Evolutionary conservation across 1,284 basidiomycete species (phyloP).

Genomic region (Ustilago esculenta): DNA sequence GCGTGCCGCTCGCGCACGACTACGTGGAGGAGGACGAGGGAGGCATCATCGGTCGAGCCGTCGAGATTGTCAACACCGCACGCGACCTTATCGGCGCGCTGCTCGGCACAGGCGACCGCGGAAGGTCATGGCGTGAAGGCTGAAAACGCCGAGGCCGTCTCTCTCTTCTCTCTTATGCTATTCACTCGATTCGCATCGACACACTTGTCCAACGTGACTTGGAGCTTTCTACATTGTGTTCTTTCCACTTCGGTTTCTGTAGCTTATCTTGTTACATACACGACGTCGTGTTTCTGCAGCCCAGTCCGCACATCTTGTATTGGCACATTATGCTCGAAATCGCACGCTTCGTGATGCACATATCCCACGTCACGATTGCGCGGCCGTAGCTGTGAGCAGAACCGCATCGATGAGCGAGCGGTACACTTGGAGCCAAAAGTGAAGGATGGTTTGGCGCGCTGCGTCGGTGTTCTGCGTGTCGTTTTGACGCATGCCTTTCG

Average conservation of each 20-base stretch:
- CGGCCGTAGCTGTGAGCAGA: too few species aligned
- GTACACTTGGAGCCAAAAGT: constrained; percentile 28
- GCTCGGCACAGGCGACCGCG: constrained; percentile 44
- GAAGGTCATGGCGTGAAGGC: constrained; percentile 47
- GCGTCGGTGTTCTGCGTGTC: background rate
- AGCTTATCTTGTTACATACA: too few species aligned
- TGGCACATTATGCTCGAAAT: too few species aligned
- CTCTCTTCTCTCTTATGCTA: too few species aligned
- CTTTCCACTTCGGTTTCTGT: too few species aligned
- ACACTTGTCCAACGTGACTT: too few species aligned
- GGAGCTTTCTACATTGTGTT: too few species aligned
- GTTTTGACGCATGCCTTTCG: background rate
- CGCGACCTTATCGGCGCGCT: constrained; percentile 63
- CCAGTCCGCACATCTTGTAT: too few species aligned
- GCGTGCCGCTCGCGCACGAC: constrained; percentile 62
- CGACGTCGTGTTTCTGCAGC: too few species aligned
- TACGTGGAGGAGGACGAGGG: constrained; percentile 66
- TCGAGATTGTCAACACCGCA: constrained; percentile 66
- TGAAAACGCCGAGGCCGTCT: background rate
- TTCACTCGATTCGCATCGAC: too few species aligned
- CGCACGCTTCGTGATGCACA: too few species aligned
- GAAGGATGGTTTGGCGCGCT: constrained; percentile 18
- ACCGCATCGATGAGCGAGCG: constrained; percentile 13
- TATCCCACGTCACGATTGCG: too few species aligned
- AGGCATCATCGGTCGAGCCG: constrained; percentile 61